Evolutionary conservation across 345 rosid species (phyloP), one percentile per base, ranked within the genome.

Genomic region (Populus davidiana): DNA sequence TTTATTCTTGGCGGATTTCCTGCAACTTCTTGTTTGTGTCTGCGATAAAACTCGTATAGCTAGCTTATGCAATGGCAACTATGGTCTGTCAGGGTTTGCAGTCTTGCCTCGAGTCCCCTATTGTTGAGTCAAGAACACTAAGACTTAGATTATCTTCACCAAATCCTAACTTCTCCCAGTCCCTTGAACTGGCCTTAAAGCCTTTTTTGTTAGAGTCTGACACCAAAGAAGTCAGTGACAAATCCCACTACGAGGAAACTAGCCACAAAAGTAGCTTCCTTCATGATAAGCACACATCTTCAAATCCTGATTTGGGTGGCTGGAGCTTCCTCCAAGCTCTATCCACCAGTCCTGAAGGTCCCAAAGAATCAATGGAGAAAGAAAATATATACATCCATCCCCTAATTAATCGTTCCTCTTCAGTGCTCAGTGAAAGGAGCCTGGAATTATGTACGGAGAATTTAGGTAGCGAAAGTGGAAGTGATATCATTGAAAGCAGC

Each of bases 381-480:
- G 69, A 76, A 23, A 47, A 44, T 49, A 33, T 73, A 14, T 89
- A 90, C 75, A 88, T 84, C 75, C 92, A 83, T 66, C 87, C 89
- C 54, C 75, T 81, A 66, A 72, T 63, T 10, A 88, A 81, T 83
- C 88, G 88, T 64, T 87, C 89, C 65, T 75, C 85, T 8, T 87
- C 89, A 13, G 71, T 74, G 31, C 89, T 94, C 3, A 91, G 93
- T 47, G 88, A 88, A 44, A 89, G 85, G 83, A 93, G 99, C 87
- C 52, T 94, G 80, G 90, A 89, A 82, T 70, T 94, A 47, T 94
- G 98, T 77, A 94, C 99, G 7, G 98, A 94, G 77, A 90, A 83
- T 74, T 85, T 94, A 12, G 98, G 99, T 4, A 90, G 86, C 59
- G 99, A 94, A 83, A 90, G 93, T 0, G 98, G 98, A 7, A 67